Base-by-base conservation (phyloP, 495 filamentous ascomycete genomes). In the Penicillium turbatum region DNA sequence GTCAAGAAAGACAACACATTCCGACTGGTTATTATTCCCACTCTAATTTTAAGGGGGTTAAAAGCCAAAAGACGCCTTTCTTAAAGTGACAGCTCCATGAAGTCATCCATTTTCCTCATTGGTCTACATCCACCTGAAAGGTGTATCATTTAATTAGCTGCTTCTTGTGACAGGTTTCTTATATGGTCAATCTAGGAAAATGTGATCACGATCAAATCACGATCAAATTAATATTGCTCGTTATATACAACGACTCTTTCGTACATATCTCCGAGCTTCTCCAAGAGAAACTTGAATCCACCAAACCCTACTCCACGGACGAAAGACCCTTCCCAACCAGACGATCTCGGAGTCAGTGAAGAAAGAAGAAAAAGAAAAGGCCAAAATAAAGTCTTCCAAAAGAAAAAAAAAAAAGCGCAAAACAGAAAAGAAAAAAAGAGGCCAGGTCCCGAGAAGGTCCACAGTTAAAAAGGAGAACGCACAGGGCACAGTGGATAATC, bases 401-500 rank as follows among this genome's bases (percentile, higher is more conserved):
- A 27, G 9, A 13, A 27, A 27, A 27, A 27, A 1, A n/a, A 35
- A 42, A 30, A 21, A 50, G 7, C n/a, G n/a, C n/a, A n/a, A 31
- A 17, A 12, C 26, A 10, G 12, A 27, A 39, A 16, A 39, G 2
- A 16, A 16, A 6, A 16, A 6, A 44, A 26, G 26, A 29, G 40
- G 5, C 40, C 29, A 46, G 43, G 43, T 29, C 40, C 40, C 40
- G 16, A 49, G 21, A 29, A 41, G 36, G 16, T 42, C 37, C 49
- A 51, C 37, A 11, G 12, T 15, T 13, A 41, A 51, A 51, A 51
- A 37, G 49, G 40, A 34, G 17, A 39, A 15, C 51, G 51, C 51
- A 54, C 51, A 54, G 51, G 51, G 42, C 51, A 54, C 51, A 54
- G 51, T 54, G 51, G 51, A 39, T 54, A 47, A 30, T 27, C 51